Base-by-base conservation (phyloP, 345 rosid species). In the Carallia brachiata region DNA sequence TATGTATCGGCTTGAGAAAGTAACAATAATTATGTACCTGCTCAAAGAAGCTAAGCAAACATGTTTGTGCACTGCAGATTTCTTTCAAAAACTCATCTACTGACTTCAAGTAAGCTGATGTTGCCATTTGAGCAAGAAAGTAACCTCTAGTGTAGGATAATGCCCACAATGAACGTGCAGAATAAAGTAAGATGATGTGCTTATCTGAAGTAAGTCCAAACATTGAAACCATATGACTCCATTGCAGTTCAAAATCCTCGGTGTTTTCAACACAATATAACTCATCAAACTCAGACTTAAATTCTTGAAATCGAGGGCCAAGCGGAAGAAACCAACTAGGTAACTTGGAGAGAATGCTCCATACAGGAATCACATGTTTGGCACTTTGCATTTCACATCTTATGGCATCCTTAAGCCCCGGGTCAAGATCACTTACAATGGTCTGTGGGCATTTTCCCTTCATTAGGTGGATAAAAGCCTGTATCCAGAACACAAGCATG, bases 391-490 rank as follows among this genome's bases (percentile, higher is more conserved):
- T 68, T 80, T 90, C 97, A 79, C 89, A 86, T 61, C 81, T 82
- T 64, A 94, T 76, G 67, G 89, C 93, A 62, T 94, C 96, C 80
- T 85, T 85, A 73, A 94, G 85, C 75, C 88, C 89, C 23, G 84
- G 76, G 79, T 94, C 97, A 58, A 91, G 77, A 77, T 94, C 98
- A 7, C 90, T 90, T 70, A 94, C 47, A 73, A 91, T 83, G 39
- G 97, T 91, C 83, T 81, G 93, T 54, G 97, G 97, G 75, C 52
- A 78, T 71, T 87, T 80, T 70, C 93, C 92, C 75, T 85, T 79
- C 97, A 91, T 86, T 71, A 94, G 86, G 67, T 83, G 91, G 72
- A 87, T 71, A 82, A 94, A 94, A 69, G 89, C 80, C 97, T 93
- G 96, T 82, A 56, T 56, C 17, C 17, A 44, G 4, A 27, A 56